Evolutionary conservation across 148 eudicot genomes (phyloP).

Genomic region (Polygonum aviculare): DNA sequence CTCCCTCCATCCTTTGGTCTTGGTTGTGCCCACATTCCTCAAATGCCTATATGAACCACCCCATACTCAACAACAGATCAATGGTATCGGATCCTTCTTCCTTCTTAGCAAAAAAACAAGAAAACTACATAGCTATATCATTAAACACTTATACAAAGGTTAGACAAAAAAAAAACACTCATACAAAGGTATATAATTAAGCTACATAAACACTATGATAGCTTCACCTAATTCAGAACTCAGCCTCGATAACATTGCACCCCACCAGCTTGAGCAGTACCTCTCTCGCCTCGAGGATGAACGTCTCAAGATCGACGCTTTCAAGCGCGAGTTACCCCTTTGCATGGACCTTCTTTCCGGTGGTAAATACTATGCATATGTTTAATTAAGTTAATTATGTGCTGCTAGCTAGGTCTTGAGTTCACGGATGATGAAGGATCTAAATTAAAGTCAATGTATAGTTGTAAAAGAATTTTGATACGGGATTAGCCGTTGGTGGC

Average conservation of each 20-base stretch:
- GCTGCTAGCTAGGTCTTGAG: background rate
- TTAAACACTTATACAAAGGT: no score
- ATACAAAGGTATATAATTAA: conserved; percentile 14
- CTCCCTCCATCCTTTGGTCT: no score
- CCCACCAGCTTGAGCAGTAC: conserved; percentile 65
- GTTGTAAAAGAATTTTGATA: background rate
- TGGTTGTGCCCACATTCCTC: no score
- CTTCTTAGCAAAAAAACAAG: no score
- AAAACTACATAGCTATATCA: no score
- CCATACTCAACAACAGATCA: no score
- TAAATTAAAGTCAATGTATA: background rate
- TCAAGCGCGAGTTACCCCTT: conserved; percentile 92
- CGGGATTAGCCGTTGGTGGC: no score
- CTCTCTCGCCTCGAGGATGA: conserved; percentile 79
- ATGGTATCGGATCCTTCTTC: no score
- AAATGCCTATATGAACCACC: no score
- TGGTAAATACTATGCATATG: conserved; percentile 31
- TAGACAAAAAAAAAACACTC: no score
- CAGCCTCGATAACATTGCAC: conserved; percentile 38
- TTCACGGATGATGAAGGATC: background rate
- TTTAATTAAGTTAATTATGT: background rate
- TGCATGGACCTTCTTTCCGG: conserved; percentile 89
- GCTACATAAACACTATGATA: conserved; percentile 22
- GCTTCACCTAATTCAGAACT: conserved; percentile 56
- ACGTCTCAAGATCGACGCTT: conserved; percentile 91